phyloP scores from a whole-genome alignment of 2,329 filamentous ascomycete species.

The Monosporascus sp. region DNA sequence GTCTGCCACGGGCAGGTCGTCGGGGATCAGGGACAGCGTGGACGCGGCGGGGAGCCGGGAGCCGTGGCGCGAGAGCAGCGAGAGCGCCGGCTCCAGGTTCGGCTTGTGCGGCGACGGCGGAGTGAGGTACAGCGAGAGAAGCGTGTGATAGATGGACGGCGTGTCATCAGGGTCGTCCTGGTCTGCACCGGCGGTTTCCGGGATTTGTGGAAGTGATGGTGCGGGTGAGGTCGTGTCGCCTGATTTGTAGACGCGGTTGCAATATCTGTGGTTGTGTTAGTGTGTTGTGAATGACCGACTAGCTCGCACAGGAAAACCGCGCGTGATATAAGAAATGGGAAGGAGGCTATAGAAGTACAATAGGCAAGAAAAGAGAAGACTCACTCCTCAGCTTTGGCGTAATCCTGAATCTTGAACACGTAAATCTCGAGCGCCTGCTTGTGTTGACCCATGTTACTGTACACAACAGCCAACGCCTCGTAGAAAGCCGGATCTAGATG shows the following conservation, averaged over 20 bases:
- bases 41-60: slow-evolving; percentile 83
- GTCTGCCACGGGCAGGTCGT: slow-evolving; percentile 69
- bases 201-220: slow-evolving; percentile 26
- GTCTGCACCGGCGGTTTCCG: slow-evolving; percentile 20
- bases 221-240: slow-evolving; percentile 32
- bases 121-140: slow-evolving; percentile 83
- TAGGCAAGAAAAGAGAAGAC: slow-evolving; percentile 26
- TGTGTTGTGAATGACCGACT: background rate
- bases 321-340: background rate
- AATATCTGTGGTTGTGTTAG: slow-evolving; percentile 56
- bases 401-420: slow-evolving; percentile 88
- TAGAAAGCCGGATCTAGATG: slow-evolving; percentile 72
- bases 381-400: slow-evolving; percentile 86
- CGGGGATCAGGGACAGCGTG: slow-evolving; percentile 80
- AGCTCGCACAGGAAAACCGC: no score
- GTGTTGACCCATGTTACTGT: slow-evolving; percentile 93
- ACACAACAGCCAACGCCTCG: slow-evolving; percentile 82
- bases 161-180: slow-evolving; percentile 44
- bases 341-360: background rate
- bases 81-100: slow-evolving; percentile 73
- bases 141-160: slow-evolving; percentile 83
- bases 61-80: slow-evolving; percentile 86
- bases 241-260: slow-evolving; percentile 74
- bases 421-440: slow-evolving; percentile 96
- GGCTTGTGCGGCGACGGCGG: slow-evolving; percentile 69